Percentiles rank a stretch among this genome's conserved stretches.
phyloP scores from a whole-genome alignment of 805 yeast genomes.

The Candida easanensis region DNA sequence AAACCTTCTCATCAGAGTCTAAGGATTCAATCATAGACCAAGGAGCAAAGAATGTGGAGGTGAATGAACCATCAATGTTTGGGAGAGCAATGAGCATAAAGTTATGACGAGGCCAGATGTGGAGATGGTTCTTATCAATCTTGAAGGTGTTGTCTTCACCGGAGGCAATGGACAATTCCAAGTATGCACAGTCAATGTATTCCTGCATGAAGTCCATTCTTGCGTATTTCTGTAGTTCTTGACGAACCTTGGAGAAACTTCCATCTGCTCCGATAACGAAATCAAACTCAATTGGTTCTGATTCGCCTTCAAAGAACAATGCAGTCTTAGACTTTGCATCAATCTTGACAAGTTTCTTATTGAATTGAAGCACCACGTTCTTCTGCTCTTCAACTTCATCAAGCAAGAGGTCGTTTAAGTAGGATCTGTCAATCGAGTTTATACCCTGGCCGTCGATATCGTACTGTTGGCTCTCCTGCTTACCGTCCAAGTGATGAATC shows the following conservation, averaged over 20 bases:
- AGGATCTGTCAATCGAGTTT: slow-evolving; percentile 78
- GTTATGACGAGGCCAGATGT: slow-evolving; percentile 88
- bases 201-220: slow-evolving; percentile 73
- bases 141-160: slow-evolving; percentile 38
- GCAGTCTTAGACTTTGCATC: neutral
- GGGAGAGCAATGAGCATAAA: slow-evolving; percentile 91
- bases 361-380: slow-evolving; percentile 48
- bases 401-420: slow-evolving; percentile 61
- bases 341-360: slow-evolving; percentile 47
- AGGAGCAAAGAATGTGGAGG: slow-evolving; percentile 86
- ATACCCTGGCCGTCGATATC: slow-evolving; percentile 73
- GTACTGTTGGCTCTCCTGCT: slow-evolving; percentile 65
- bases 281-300: slow-evolving; percentile 38
- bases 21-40: slow-evolving; percentile 61
- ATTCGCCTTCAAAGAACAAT: slow-evolving; percentile 22
- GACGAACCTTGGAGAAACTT: slow-evolving; percentile 69
- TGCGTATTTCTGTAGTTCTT: slow-evolving; percentile 59
- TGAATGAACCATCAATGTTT: slow-evolving; percentile 81
- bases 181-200: slow-evolving; percentile 78
- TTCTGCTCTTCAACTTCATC: slow-evolving; percentile 55
- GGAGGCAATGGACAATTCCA: slow-evolving; percentile 72
- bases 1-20: slow-evolving; percentile 40
- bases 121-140: slow-evolving; percentile 66
- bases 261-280: slow-evolving; percentile 86
- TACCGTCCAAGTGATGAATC: slow-evolving; percentile 73